A percentile compares a stretch with the other conserved stretches of the same genome.
These are phyloP conservation scores for Kregervanrija fluxuum DNA, from an alignment of 805 yeast genomes.

Conservation along the genomic window DNA sequence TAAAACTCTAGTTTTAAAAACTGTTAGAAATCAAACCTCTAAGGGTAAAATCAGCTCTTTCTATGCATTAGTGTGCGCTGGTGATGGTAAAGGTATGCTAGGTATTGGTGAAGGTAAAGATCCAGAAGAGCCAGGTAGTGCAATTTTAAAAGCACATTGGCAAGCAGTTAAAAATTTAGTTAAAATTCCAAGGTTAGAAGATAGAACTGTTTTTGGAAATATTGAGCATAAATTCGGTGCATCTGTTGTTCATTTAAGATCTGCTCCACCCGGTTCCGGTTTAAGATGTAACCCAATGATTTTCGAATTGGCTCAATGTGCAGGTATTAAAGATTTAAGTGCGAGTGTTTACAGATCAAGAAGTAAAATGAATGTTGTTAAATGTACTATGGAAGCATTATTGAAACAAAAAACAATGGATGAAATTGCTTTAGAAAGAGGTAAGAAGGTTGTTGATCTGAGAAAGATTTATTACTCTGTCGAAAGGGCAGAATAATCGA, in stretches of 20 bases:
- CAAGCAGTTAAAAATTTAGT: conserved; percentile 82
- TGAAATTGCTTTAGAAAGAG: conserved; percentile 85
- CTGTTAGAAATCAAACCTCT: conserved; percentile 85
- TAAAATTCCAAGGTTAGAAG: conserved; percentile 79
- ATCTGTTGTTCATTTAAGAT: conserved; percentile 68
- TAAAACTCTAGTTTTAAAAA: conserved; percentile 64
- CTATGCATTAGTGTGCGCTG: conserved; percentile 83
- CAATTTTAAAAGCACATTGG: conserved; percentile 84
- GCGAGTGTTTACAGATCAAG: conserved; percentile 90
- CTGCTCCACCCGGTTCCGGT: conserved; percentile 92
- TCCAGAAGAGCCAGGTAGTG: conserved; percentile 63
- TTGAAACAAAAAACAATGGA: conserved; percentile 71
- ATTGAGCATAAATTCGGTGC: conserved; percentile 82
- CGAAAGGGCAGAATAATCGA: conserved; percentile 7
- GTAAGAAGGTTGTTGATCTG: conserved; percentile 90
- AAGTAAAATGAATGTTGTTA: conserved; percentile 90
- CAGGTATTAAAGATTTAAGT: conserved; percentile 88
- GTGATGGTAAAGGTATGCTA: conserved; percentile 88
- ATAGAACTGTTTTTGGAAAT: conserved; percentile 84
- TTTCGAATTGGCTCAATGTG: conserved; percentile 85
- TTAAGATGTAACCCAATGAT: conserved; percentile 85
- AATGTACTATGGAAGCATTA: conserved; percentile 83
- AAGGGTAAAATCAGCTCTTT: conserved; percentile 83
- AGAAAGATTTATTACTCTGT: conserved; percentile 72
- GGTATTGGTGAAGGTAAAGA: conserved; percentile 96